Evolutionary conservation across 2,329 filamentous ascomycete genomes (phyloP).

Genomic region (Fusarium sp.): DNA sequence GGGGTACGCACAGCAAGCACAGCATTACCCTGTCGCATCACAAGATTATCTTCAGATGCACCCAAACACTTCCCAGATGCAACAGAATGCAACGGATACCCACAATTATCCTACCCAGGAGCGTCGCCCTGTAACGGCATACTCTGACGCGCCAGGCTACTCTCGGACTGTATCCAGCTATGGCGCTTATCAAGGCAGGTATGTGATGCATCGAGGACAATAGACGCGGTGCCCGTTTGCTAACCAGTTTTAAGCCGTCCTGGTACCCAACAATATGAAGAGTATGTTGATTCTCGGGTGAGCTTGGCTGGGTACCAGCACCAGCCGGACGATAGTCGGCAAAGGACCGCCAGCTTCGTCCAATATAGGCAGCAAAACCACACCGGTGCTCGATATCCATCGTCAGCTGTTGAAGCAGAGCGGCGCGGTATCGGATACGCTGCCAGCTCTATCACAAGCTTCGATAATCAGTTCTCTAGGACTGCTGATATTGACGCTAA

Average conservation of each 20-base stretch:
- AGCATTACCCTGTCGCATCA: not conserved
- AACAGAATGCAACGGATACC: not conserved
- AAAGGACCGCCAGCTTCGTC: constrained; percentile 24
- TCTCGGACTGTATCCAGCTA: constrained; percentile 12
- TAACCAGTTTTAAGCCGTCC: constrained; percentile 12
- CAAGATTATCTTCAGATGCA: not conserved
- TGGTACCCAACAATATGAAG: constrained; percentile 1
- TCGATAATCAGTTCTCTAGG: constrained; percentile 16
- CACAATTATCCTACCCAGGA: not conserved
- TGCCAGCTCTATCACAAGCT: constrained; percentile 7
- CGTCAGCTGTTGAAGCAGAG: constrained; percentile 5
- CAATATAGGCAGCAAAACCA: not conserved
- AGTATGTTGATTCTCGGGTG: not conserved
- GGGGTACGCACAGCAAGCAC: not conserved
- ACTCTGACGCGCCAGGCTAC: not conserved
- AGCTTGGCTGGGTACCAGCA: constrained; percentile 7
- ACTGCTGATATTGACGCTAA: not conserved
- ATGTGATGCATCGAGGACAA: not conserved
- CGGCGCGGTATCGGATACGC: not conserved
- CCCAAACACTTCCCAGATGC: not conserved
- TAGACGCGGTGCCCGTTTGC: not conserved
- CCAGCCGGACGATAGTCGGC: not conserved
- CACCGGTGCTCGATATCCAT: not conserved
- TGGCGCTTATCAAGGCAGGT: constrained; percentile 35
- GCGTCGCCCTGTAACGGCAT: not conserved